Percentiles rank a stretch among this genome's conserved stretches.
phyloP scores from a whole-genome alignment of 2,329 filamentous ascomycete genomes.

The Pseudogymnoascus sp. region DNA sequence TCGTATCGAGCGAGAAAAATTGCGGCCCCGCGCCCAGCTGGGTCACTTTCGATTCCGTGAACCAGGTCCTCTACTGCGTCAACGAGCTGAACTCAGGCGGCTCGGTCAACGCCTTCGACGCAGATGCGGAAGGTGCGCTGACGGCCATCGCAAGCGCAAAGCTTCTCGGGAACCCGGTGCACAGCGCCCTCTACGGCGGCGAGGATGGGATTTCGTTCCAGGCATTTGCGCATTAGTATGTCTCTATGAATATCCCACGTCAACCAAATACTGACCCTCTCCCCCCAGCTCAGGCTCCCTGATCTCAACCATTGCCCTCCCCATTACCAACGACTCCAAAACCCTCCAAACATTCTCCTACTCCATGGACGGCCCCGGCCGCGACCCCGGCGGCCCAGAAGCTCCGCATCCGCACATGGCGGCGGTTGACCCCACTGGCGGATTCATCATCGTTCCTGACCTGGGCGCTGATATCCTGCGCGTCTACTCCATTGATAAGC shows the following conservation, averaged over 20 bases:
- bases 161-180: constrained; percentile 17
- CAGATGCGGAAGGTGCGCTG: constrained; percentile 34
- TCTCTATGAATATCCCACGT: neutral
- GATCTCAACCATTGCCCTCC: constrained; percentile 22
- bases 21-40: constrained; percentile 36
- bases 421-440: constrained; percentile 45
- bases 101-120: constrained; percentile 32
- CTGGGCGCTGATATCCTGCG: constrained; percentile 46
- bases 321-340: constrained; percentile 14
- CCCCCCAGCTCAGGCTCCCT: constrained; percentile 16
- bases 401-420: constrained; percentile 46
- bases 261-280: constrained; percentile 10
- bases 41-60: constrained; percentile 37
- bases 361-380: constrained; percentile 31
- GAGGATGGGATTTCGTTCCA: constrained; percentile 15
- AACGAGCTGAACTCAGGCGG: constrained; percentile 36
- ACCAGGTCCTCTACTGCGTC: constrained; percentile 36
- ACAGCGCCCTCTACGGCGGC: constrained; percentile 20
- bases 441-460: constrained; percentile 46
- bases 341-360: constrained; percentile 37
- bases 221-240: constrained; percentile 23
- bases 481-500: constrained; percentile 39
- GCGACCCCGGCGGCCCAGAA: constrained; percentile 35
- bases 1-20: constrained; percentile 7
- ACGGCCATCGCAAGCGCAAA: constrained; percentile 27